Evolutionary conservation across 768 basidiomycete species (phyloP).

Genomic region (Amanita fuliginea): DNA sequence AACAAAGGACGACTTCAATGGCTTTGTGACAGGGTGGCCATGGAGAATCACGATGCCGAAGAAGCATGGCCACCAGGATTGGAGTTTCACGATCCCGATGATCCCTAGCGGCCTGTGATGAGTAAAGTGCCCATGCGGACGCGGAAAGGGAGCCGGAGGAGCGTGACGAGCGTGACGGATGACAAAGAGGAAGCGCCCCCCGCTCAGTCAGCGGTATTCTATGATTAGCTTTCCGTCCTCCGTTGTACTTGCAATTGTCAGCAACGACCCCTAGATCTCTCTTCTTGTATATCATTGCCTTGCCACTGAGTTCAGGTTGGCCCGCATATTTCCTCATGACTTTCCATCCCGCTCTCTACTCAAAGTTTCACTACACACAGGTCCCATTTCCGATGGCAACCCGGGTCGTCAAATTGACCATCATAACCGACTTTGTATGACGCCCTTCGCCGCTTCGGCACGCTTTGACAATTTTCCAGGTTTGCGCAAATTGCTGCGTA

Average conservation of each 20-base stretch:
- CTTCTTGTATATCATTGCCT: slow-evolving; percentile 19
- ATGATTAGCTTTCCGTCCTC: slow-evolving; percentile 17
- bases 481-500: slow-evolving; percentile 42
- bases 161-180: slow-evolving; percentile 1
- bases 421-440: slow-evolving; percentile 40
- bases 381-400: slow-evolving; percentile 21
- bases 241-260: slow-evolving; percentile 19
- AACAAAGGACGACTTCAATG: slow-evolving; percentile 12
- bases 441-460: slow-evolving; percentile 4
- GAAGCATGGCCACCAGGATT: slow-evolving; percentile 26
- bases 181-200: slow-evolving; percentile 1
- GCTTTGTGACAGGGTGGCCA: slow-evolving; percentile 6
- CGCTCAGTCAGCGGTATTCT: slow-evolving; percentile 19
- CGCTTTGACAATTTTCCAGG: slow-evolving; percentile 17
- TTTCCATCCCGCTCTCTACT: background rate
- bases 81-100: slow-evolving; percentile 26
- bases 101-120: slow-evolving; percentile 8
- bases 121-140: background rate
- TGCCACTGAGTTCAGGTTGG: slow-evolving; percentile 13
- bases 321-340: background rate
- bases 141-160: background rate
- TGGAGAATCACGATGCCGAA: slow-evolving; percentile 2
- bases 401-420: slow-evolving; percentile 34
- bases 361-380: slow-evolving; percentile 5
- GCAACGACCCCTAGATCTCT: slow-evolving; percentile 13